Conservation (phyloP, 345 rosid genomes). For the Eucalyptus viminalis region DNA sequence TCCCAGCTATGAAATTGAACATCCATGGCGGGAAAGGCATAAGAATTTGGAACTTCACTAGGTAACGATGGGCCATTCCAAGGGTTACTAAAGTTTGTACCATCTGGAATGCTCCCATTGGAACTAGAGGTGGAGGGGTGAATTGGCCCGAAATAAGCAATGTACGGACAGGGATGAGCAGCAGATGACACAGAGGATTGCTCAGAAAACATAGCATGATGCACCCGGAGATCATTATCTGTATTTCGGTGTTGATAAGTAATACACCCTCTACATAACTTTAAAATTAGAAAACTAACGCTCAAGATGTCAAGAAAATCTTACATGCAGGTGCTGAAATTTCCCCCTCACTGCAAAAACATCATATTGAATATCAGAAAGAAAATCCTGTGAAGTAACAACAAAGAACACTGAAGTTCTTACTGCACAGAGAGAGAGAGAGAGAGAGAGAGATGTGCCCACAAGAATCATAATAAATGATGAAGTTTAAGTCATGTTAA, state of each 20-base stretch:
- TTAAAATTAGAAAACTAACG: not conserved
- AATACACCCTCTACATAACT: not conserved
- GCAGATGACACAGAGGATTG: constrained; percentile 61
- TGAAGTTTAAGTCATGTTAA: not conserved
- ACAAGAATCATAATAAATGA: not conserved
- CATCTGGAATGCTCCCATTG: constrained; percentile 54
- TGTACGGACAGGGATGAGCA: constrained; percentile 81
- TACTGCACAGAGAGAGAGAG: not conserved
- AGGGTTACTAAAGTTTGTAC: constrained; percentile 51
- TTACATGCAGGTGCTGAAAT: constrained; percentile 75
- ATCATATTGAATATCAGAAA: not conserved
- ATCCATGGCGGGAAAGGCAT: constrained; percentile 67
- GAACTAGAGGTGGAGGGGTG: constrained; percentile 74
- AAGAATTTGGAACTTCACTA: constrained; percentile 59
- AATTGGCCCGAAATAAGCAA: constrained; percentile 80
- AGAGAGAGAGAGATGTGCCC: not conserved
- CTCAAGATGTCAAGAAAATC: constrained; percentile 6
- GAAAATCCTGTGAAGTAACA: not conserved
- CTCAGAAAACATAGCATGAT: constrained; percentile 58
- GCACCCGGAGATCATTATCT: constrained; percentile 80
- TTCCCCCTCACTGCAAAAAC: constrained; percentile 63
- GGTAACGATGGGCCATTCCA: constrained; percentile 76
- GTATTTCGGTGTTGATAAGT: constrained; percentile 13
- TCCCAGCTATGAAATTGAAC: constrained; percentile 68
- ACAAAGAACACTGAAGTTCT: not conserved